These are phyloP conservation scores for Rosa rugosa DNA, from an alignment of 306 rosid species.

Conservation along the genomic window DNA sequence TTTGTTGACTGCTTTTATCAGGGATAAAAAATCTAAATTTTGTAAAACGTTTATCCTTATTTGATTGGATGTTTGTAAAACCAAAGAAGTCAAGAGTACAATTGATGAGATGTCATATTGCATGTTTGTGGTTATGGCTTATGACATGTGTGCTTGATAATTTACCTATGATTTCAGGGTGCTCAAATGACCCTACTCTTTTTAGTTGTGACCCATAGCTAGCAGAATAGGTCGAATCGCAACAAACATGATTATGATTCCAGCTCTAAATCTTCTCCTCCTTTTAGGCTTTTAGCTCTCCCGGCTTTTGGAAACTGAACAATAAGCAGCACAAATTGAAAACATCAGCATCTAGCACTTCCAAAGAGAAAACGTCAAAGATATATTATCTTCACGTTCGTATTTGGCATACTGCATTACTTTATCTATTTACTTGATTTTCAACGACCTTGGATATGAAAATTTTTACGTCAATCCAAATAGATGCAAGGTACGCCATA, in stretches of 20 bases:
- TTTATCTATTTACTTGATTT: not conserved
- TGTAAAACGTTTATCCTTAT: too few relatives aligned
- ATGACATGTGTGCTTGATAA: not conserved
- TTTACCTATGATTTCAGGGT: not conserved
- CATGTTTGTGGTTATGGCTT: not conserved
- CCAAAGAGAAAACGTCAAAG: not conserved
- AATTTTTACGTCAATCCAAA: not conserved
- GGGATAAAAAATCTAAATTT: too few relatives aligned
- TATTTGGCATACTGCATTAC: not conserved
- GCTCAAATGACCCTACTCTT: not conserved
- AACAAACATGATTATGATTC: not conserved
- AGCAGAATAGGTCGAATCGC: not conserved
- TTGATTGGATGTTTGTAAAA: not conserved
- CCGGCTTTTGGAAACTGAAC: not conserved
- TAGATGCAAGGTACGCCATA: not conserved
- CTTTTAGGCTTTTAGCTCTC: not conserved
- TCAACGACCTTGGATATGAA: not conserved
- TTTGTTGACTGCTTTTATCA: too few relatives aligned
- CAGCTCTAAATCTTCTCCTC: not conserved
- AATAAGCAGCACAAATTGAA: not conserved
- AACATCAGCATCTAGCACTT: not conserved
- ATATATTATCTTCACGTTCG: not conserved
- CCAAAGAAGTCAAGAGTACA: not conserved
- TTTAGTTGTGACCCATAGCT: not conserved
- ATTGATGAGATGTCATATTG: not conserved